phyloP scores from a whole-genome alignment of 2,329 filamentous ascomycete genomes.

The Chrysoporthe puriensis region DNA sequence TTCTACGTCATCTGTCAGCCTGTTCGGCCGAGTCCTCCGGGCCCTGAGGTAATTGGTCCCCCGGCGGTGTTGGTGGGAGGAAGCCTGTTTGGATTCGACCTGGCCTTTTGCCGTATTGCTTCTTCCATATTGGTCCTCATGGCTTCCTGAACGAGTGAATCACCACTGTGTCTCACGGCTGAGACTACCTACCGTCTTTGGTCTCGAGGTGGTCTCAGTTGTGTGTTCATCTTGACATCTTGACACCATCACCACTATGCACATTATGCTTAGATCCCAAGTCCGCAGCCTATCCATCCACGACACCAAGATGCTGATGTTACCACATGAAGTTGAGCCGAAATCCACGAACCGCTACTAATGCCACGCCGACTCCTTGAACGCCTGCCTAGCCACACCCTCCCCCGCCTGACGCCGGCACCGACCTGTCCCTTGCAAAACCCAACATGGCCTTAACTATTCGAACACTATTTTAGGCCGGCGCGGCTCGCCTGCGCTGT shows the following conservation, averaged over 20 bases:
- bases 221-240: neutral
- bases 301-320: neutral
- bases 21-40: conserved; percentile 5
- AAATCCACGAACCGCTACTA: neutral
- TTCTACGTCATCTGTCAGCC: conserved; percentile 24
- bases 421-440: neutral
- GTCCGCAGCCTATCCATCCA: neutral
- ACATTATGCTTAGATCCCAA: neutral
- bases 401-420: neutral
- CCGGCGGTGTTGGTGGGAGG: neutral
- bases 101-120: neutral
- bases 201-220: neutral
- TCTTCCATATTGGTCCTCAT: neutral
- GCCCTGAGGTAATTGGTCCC: neutral
- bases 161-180: neutral
- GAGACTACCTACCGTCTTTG: neutral
- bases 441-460: conserved; percentile 18
- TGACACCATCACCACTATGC: neutral
- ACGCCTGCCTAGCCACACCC: neutral
- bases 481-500: conserved; percentile 38
- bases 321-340: neutral
- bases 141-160: neutral
- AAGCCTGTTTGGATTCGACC: conserved; percentile 9
- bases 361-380: neutral
- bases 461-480: conserved; percentile 40